These are phyloP conservation scores for Globisporangium apiculatum DNA, from an alignment of 352 stramenopile species.

Conservation along the genomic window DNA sequence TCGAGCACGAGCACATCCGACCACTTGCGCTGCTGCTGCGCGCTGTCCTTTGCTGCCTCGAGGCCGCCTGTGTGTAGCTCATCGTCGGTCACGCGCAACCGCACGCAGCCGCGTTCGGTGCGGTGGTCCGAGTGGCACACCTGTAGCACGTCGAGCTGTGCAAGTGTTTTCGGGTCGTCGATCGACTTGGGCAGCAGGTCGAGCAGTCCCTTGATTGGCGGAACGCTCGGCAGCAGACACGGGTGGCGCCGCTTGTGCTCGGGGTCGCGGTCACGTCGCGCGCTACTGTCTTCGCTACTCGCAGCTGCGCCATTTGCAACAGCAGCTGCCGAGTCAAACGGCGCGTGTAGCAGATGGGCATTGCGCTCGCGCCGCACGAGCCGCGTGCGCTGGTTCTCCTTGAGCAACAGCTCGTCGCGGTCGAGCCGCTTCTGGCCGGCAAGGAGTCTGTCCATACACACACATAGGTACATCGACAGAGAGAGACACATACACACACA, in stretches of 20 bases:
- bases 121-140: conserved; percentile 73
- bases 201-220: conserved; percentile 72
- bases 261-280: conserved; percentile 2
- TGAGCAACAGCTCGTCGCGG: conserved; percentile 68
- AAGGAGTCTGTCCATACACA: conserved; percentile 27
- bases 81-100: conserved; percentile 64
- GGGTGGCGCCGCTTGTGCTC: conserved; percentile 57
- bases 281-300: neutral
- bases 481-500: no score
- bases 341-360: conserved; percentile 45
- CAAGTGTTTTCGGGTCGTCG: conserved; percentile 45
- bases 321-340: neutral
- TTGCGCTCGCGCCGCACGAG: conserved; percentile 32
- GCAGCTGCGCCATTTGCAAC: neutral
- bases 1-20: conserved; percentile 66
- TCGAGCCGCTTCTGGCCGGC: conserved; percentile 72
- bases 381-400: conserved; percentile 45
- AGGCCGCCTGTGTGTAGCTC: conserved; percentile 14
- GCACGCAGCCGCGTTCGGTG: conserved; percentile 56
- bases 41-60: conserved; percentile 27
- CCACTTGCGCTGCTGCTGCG: conserved; percentile 60
- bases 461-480: neutral
- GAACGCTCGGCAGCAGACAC: conserved; percentile 70
- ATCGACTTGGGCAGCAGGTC: conserved; percentile 76
- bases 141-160: conserved; percentile 73